These are phyloP conservation scores for Globisporangium barbulae DNA, from an alignment of 352 stramenopile genomes.

Conservation along the genomic window DNA sequence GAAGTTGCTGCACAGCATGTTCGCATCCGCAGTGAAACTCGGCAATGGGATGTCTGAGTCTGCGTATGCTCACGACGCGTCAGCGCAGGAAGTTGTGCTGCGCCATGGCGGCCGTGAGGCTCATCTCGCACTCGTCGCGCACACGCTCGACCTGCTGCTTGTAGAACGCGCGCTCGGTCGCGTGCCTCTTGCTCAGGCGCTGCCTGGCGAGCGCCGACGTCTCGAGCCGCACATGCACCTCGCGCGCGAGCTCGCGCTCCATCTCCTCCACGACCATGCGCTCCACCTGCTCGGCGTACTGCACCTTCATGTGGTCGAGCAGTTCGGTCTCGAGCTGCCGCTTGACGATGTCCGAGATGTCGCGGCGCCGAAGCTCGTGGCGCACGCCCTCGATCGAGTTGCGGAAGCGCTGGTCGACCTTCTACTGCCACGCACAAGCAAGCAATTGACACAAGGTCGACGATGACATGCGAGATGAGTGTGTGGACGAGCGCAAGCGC, in stretches of 20 bases:
- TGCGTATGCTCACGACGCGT: not conserved
- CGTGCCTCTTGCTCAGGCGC: constrained; percentile 49
- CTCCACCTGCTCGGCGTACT: constrained; percentile 54
- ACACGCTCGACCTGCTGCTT: constrained; percentile 61
- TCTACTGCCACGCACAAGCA: constrained; percentile 24
- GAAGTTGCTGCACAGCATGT: no score
- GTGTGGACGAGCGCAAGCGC: not conserved
- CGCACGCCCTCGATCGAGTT: constrained; percentile 51
- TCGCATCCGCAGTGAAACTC: not conserved
- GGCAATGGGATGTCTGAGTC: not conserved
- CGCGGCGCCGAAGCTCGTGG: constrained; percentile 38
- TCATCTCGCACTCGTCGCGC: constrained; percentile 60
- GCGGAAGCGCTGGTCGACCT: constrained; percentile 41
- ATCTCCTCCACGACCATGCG: constrained; percentile 56
- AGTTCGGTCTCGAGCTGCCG: constrained; percentile 46
- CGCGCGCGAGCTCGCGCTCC: constrained; percentile 54
- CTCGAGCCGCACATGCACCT: constrained; percentile 53
- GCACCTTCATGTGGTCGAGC: constrained; percentile 60
- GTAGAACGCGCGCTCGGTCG: constrained; percentile 49
- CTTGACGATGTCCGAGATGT: constrained; percentile 31
- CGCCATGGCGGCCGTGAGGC: constrained; percentile 53
- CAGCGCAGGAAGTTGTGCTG: constrained; percentile 76
- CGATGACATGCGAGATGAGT: not conserved
- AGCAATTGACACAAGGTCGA: not conserved
- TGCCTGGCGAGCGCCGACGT: constrained; percentile 33